These are phyloP conservation scores for Hymenoscyphus salicellus DNA, from an alignment of 2,329 filamentous ascomycete species.

Conservation along the genomic window DNA sequence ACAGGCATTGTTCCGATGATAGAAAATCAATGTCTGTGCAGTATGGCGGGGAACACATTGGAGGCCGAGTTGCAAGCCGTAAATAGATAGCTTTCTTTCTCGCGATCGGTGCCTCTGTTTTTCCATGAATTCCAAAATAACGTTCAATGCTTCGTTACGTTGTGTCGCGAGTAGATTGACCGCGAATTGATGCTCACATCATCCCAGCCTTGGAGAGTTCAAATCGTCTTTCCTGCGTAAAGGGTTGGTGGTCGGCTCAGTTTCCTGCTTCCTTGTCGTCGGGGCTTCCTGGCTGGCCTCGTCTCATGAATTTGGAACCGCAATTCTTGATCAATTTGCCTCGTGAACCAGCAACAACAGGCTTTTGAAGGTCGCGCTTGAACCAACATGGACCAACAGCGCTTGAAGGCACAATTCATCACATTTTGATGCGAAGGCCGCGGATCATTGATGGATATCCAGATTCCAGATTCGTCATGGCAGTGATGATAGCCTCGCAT, in stretches of 20 bases:
- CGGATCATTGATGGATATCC: background rate
- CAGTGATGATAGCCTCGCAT: background rate
- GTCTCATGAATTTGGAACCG: background rate
- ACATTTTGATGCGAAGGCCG: background rate
- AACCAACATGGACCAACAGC: background rate
- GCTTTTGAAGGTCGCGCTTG: background rate
- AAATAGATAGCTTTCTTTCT: too few relatives aligned
- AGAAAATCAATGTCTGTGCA: background rate
- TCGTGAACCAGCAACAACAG: background rate
- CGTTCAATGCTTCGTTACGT: background rate
- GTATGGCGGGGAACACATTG: background rate
- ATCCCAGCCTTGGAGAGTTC: background rate
- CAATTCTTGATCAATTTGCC: background rate
- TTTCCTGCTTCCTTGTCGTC: background rate
- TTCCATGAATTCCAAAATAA: background rate
- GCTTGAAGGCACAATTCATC: background rate
- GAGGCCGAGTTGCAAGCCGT: background rate
- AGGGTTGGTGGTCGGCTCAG: background rate
- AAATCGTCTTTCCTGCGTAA: conserved; percentile 1
- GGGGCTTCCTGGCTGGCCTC: conserved; percentile 5
- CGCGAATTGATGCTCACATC: conserved; percentile 4
- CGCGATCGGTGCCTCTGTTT: background rate
- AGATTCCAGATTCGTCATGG: background rate
- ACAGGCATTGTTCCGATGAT: conserved; percentile 1
- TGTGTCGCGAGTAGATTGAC: background rate